phyloP scores from a whole-genome alignment of 2,329 filamentous ascomycete species.

The Onygenales sp. region DNA sequence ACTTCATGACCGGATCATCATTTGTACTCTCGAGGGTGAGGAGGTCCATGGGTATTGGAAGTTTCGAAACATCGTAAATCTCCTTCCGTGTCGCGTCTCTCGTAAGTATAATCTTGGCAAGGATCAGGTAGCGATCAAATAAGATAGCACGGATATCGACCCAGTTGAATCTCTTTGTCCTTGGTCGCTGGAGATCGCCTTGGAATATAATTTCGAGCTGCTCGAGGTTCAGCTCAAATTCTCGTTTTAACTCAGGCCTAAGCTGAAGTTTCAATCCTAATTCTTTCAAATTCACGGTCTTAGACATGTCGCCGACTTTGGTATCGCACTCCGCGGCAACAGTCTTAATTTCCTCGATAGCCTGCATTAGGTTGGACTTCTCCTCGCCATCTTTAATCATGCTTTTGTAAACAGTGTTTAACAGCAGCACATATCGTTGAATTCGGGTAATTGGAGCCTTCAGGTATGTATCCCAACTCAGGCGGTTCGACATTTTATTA shows the following conservation, averaged over 20 bases:
- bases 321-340: constrained; percentile 87
- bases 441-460: constrained; percentile 89
- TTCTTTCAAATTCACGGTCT: constrained; percentile 82
- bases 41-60: constrained; percentile 94
- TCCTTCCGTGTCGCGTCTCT: constrained; percentile 61
- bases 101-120: constrained; percentile 67
- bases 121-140: constrained; percentile 92
- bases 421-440: constrained; percentile 77
- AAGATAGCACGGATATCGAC: constrained; percentile 88
- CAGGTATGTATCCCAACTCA: constrained; percentile 90
- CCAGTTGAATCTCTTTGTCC: constrained; percentile 81
- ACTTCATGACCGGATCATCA: constrained; percentile 82
- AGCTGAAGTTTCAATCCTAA: constrained; percentile 74
- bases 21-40: constrained; percentile 85
- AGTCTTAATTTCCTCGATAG: constrained; percentile 82
- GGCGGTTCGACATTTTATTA: constrained; percentile 68
- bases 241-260: constrained; percentile 73
- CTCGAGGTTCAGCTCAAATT: constrained; percentile 77
- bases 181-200: constrained; percentile 82
- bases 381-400: constrained; percentile 80
- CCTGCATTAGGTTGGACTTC: constrained; percentile 70
- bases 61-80: constrained; percentile 83
- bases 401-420: constrained; percentile 74
- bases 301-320: constrained; percentile 83
- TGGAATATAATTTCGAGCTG: constrained; percentile 86